These are phyloP conservation scores for Lolium multiflorum DNA, from an alignment of 176 grass and related monocot species.

Conservation along the genomic window DNA sequence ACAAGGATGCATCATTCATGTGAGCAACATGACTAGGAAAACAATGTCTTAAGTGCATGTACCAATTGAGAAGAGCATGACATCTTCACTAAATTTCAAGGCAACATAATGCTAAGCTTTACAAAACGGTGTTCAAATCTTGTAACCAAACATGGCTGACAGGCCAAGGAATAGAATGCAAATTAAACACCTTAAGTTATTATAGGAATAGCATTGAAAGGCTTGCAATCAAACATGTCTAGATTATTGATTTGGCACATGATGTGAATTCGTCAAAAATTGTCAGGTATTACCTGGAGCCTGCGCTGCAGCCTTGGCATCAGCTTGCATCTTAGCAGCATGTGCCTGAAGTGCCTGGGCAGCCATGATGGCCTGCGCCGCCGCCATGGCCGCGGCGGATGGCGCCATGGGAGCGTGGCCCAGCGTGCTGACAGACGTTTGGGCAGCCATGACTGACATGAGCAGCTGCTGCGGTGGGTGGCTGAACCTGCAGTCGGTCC, in stretches of 20 bases:
- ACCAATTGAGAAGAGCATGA: not conserved
- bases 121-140: not conserved
- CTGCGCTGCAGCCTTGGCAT: constrained; percentile 51
- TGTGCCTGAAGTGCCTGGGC: constrained; percentile 87
- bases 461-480: constrained; percentile 87
- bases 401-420: constrained; percentile 76
- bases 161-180: not conserved
- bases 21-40: constrained; percentile 30
- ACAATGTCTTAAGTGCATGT: not conserved
- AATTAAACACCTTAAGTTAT: not conserved
- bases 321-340: constrained; percentile 70
- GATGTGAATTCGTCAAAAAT: not conserved
- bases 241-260: not conserved
- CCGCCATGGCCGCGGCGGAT: constrained; percentile 93
- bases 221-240: not conserved
- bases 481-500: constrained; percentile 62
- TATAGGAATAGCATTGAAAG: not conserved
- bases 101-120: not conserved
- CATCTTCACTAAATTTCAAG: not conserved
- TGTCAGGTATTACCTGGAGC: constrained; percentile 48
- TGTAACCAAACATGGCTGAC: not conserved
- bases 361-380: constrained; percentile 96
- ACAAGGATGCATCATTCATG: constrained; percentile 22
- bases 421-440: constrained; percentile 63
- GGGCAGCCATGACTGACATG: constrained; percentile 72